Percentiles rank a stretch among this genome's conserved stretches.
Conservation (phyloP, 768 basidiomycete genomes). For the Suillus clintonianus region DNA sequence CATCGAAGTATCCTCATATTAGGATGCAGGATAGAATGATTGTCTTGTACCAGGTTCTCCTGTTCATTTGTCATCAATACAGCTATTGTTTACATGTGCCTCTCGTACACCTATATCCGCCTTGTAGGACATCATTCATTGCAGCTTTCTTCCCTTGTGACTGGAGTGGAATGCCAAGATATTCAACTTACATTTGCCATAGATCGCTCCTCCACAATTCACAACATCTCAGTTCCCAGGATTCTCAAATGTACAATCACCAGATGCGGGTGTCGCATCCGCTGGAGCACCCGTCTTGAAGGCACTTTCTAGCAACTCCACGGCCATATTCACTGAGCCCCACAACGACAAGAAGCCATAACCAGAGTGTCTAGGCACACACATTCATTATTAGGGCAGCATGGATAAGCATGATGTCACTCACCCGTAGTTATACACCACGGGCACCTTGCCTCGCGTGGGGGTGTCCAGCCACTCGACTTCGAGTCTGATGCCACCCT, state of each 20-base stretch:
- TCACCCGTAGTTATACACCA: constrained; percentile 69
- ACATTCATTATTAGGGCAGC: not conserved
- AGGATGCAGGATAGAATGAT: no score
- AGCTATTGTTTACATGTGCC: not conserved
- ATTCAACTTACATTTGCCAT: not conserved
- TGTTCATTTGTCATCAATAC: no score
- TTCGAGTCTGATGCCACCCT: constrained; percentile 65
- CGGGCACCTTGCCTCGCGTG: constrained; percentile 38
- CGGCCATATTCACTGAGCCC: constrained; percentile 57
- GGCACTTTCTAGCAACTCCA: constrained; percentile 47
- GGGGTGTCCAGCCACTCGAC: constrained; percentile 40
- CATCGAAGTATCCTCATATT: no score
- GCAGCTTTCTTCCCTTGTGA: not conserved
- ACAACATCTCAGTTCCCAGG: not conserved
- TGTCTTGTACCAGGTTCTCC: no score
- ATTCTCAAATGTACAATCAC: not conserved
- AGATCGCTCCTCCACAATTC: not conserved
- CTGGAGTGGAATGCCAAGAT: no score
- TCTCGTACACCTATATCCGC: not conserved
- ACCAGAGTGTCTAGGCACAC: constrained; percentile 52
- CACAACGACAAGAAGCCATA: constrained; percentile 66
- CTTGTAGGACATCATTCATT: no score
- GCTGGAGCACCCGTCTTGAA: constrained; percentile 20
- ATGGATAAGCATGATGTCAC: constrained; percentile 13
- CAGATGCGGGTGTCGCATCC: not conserved